Conservation (phyloP, 768 basidiomycete genomes). For the Hemileccinum impolitum region DNA sequence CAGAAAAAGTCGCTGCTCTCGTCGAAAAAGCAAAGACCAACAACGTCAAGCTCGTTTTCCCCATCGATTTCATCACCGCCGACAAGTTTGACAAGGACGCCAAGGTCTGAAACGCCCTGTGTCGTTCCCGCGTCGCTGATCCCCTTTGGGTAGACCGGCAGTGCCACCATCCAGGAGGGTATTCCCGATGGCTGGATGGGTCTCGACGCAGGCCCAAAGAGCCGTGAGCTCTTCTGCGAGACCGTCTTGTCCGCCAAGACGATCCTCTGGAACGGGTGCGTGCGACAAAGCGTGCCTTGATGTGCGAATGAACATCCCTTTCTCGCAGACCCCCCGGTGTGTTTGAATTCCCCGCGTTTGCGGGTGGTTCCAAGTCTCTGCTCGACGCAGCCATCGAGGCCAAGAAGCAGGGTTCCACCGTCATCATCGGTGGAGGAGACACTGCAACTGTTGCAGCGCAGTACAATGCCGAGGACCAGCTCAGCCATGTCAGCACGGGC, state of each 20-base stretch:
- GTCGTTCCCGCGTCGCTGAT: constrained; percentile 3
- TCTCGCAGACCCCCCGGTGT: constrained; percentile 85
- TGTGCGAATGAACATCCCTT: neutral
- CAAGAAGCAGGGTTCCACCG: constrained; percentile 78
- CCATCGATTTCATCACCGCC: constrained; percentile 89
- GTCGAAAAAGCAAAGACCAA: constrained; percentile 91
- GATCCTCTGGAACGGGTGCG: constrained; percentile 93
- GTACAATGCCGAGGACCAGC: constrained; percentile 75
- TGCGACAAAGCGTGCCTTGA: constrained; percentile 1
- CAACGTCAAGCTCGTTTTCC: constrained; percentile 92
- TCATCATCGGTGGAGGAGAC: constrained; percentile 95
- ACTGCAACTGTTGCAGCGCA: constrained; percentile 97
- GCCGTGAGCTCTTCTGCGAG: constrained; percentile 70
- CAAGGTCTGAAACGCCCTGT: constrained; percentile 43
- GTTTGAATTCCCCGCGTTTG: constrained; percentile 94
- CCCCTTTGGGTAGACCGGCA: constrained; percentile 48
- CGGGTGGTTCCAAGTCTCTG: constrained; percentile 77
- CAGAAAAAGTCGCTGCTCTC: constrained; percentile 78
- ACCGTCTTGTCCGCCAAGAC: constrained; percentile 90
- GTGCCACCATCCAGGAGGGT: constrained; percentile 77
- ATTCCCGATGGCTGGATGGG: constrained; percentile 96
- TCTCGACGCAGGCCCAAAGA: constrained; percentile 87
- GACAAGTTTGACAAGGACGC: constrained; percentile 96
- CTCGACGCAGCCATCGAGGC: constrained; percentile 87
- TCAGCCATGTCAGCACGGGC: constrained; percentile 96